Evolutionary conservation across 768 basidiomycete genomes (phyloP), one percentile per base, ranked within the genome.

Genomic region (Russula ochroleuca): DNA sequence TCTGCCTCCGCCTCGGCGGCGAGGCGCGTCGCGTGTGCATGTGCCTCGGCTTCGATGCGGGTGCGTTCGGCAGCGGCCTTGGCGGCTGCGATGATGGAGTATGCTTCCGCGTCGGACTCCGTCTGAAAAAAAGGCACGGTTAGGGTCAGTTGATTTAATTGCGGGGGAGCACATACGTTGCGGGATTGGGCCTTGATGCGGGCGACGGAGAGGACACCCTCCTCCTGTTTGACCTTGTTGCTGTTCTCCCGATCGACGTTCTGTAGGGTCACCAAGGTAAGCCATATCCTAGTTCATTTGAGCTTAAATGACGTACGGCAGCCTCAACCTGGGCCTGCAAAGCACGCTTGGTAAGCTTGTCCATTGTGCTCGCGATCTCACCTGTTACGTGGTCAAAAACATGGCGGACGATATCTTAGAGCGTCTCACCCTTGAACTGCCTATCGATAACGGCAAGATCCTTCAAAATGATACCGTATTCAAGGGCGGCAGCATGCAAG

Each of bases 321-420:
- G 90, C 90, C 73, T 93, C 91, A 33, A 93, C 90, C 73, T 94
- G 91, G 11, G 91, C 89, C 72, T 93, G 88, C 41, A 93, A 77
- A 23, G 88, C 91, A 68, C 91, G 82, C 4, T 89, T 89, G 69
- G 89, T 92, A 58, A 92, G 78, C 71, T 90, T 89, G 70, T 92
- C 87, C 90, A 92, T 92, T 1, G 89, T 90, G 31, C 81, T 76
- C 1, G 89, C 91, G 67, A 92, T 91, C 70, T 93, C 90, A 63
- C 90, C 74, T 73, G 55, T 49, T 10, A 37, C 10, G 3, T 56
- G 6, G 54, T 31, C 6, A 47, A 25, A 4, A 11, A 14, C 3
- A 1, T 15, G 9, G 33, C 8, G 1, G 8, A 28, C 3, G 23
- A 17, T 37, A 56, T n/a, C 8, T 33, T 10, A 2, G 21, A 38